Conservation (phyloP, 2,329 filamentous ascomycete genomes). For the Ophiostoma ulmi region DNA sequence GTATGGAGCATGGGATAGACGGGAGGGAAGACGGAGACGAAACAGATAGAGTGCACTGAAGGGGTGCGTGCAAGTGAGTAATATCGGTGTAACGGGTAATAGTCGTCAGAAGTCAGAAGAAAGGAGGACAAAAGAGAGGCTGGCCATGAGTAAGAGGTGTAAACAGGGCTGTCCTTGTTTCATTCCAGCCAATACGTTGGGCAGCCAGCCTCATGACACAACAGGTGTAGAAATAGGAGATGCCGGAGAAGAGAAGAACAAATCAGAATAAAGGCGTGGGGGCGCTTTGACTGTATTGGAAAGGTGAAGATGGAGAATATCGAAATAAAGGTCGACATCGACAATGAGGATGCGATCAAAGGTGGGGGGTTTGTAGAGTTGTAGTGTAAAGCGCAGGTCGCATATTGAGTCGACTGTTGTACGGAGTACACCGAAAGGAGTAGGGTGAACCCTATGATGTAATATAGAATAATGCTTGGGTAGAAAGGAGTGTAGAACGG, state of each 20-base stretch:
- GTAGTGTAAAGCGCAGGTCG: background rate
- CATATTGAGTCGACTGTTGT: background rate
- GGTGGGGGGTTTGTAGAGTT: background rate
- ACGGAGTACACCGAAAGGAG: slow-evolving; percentile 1
- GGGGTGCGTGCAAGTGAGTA: slow-evolving; percentile 11
- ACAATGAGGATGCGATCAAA: background rate
- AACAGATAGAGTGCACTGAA: slow-evolving; percentile 12
- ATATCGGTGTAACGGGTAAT: slow-evolving; percentile 7
- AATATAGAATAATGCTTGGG: background rate
- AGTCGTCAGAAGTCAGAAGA: background rate
- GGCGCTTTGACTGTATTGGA: background rate
- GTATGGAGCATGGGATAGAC: background rate
- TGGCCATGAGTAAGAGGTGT: background rate
- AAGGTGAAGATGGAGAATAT: background rate
- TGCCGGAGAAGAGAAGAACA: background rate
- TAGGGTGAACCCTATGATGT: background rate
- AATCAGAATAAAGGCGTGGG: background rate
- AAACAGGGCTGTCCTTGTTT: slow-evolving; percentile 16
- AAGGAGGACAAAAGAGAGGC: background rate
- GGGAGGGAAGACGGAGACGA: slow-evolving; percentile 4
- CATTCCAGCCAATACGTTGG: background rate
- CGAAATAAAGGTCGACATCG: background rate
- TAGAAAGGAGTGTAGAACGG: background rate
- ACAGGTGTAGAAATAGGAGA: background rate
- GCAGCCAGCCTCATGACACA: slow-evolving; percentile 5